Percentiles rank a stretch among this genome's conserved stretches.
Conservation (phyloP, 768 basidiomycete species). For the Kwoniella shandongensis region DNA sequence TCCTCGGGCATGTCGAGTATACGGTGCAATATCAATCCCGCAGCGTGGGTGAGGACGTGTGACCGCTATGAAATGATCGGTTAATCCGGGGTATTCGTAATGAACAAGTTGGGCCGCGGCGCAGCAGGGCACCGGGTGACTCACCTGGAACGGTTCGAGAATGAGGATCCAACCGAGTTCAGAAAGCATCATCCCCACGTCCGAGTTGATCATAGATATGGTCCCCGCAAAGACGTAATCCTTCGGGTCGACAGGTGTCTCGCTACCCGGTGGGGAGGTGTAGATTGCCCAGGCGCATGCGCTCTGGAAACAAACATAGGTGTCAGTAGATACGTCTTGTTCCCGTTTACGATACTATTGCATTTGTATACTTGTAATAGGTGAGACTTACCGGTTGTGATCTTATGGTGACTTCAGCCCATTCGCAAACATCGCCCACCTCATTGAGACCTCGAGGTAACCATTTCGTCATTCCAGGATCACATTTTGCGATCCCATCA, state of each 20-base stretch:
- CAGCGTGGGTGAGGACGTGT: conserved; percentile 35
- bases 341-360: background rate
- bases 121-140: too few relatives aligned
- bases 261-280: conserved; percentile 26
- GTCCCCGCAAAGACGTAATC: conserved; percentile 39
- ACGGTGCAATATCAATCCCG: conserved; percentile 31
- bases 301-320: conserved; percentile 7
- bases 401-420: conserved; percentile 18
- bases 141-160: conserved; percentile 39
- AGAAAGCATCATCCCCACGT: conserved; percentile 22
- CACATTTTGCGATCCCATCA: conserved; percentile 20
- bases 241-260: conserved; percentile 22
- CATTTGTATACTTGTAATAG: background rate
- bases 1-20: conserved; percentile 26
- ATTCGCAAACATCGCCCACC: conserved; percentile 16
- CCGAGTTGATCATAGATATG: conserved; percentile 30
- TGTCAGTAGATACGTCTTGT: too few relatives aligned
- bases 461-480: conserved; percentile 27
- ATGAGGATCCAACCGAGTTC: conserved; percentile 43
- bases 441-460: conserved; percentile 4
- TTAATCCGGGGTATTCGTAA: too few relatives aligned
- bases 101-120: too few relatives aligned
- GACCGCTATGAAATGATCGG: conserved; percentile 20
- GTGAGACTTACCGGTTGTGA: conserved; percentile 12
- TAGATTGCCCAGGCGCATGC: conserved; percentile 34